phyloP scores from a whole-genome alignment of 2,329 filamentous ascomycete species.

The Pseudofabraea citricarpa region DNA sequence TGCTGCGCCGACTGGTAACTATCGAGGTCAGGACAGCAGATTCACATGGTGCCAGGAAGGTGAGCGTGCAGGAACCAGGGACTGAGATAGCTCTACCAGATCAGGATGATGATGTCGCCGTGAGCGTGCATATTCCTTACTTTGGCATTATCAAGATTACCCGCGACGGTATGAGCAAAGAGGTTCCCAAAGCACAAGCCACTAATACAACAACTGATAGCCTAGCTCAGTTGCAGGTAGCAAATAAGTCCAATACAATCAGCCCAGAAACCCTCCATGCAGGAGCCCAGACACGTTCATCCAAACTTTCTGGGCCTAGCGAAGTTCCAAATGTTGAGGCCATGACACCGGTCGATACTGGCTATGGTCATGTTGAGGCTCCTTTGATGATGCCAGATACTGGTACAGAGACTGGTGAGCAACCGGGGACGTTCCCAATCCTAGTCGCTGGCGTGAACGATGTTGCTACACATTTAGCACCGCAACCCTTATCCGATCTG shows the following conservation, averaged over 20 bases:
- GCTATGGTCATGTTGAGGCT: not conserved
- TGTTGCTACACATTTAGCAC: not conserved
- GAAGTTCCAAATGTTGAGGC: not conserved
- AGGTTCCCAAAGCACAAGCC: constrained; percentile 1
- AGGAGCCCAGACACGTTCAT: not conserved
- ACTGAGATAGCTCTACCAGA: constrained; percentile 3
- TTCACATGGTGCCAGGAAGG: constrained; percentile 8
- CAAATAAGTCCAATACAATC: not conserved
- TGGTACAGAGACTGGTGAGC: not conserved
- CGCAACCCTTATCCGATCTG: not conserved
- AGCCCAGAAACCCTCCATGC: not conserved
- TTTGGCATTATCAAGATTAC: constrained; percentile 29
- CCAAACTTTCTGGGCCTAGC: not conserved
- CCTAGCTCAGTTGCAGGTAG: not conserved
- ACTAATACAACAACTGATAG: not conserved
- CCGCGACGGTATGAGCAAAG: constrained; percentile 10
- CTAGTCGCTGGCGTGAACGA: not conserved
- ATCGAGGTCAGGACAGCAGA: constrained; percentile 29
- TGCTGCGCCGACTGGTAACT: constrained; percentile 27
- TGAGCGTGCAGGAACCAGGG: constrained; percentile 9
- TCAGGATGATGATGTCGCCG: constrained; percentile 4
- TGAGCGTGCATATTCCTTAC: constrained; percentile 22
- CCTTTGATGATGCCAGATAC: not conserved
- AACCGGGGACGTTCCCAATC: not conserved
- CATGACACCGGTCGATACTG: not conserved